These are phyloP conservation scores for Neofusicoccum sp. DNA, from an alignment of 2,329 filamentous ascomycete species.

Conservation along the genomic window DNA sequence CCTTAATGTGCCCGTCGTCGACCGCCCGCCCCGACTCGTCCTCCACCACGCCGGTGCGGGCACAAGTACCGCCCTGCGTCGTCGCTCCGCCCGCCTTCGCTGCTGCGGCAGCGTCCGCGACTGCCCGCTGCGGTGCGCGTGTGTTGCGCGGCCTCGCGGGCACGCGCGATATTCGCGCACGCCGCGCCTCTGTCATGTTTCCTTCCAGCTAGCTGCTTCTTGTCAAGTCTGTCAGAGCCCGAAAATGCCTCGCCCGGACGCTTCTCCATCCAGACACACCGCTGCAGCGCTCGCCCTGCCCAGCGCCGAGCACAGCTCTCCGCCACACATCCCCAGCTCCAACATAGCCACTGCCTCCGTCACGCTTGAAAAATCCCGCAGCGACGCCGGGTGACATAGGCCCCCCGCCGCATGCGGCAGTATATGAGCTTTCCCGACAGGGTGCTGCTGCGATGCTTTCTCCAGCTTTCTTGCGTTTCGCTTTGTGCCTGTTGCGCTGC, in stretches of 20 bases:
- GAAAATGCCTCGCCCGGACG: constrained; percentile 5
- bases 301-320: neutral
- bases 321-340: neutral
- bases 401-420: neutral
- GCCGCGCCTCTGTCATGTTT: neutral
- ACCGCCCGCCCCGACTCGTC: neutral
- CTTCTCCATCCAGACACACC: constrained; percentile 1
- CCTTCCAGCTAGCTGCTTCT: constrained; percentile 7
- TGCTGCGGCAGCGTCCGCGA: neutral
- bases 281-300: neutral
- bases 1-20: neutral
- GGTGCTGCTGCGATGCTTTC: neutral
- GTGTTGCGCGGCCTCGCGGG: neutral
- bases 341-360: neutral
- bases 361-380: neutral
- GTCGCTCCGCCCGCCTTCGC: neutral
- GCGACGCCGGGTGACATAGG: neutral
- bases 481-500: neutral
- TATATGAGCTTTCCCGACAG: neutral
- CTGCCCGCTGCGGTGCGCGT: neutral
- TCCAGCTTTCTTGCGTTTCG: neutral
- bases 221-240: neutral
- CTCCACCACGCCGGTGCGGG: neutral
- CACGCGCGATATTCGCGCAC: neutral
- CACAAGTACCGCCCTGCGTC: neutral